Evolutionary conservation across 768 basidiomycete species (phyloP).

Genomic region (Galerina marginata): DNA sequence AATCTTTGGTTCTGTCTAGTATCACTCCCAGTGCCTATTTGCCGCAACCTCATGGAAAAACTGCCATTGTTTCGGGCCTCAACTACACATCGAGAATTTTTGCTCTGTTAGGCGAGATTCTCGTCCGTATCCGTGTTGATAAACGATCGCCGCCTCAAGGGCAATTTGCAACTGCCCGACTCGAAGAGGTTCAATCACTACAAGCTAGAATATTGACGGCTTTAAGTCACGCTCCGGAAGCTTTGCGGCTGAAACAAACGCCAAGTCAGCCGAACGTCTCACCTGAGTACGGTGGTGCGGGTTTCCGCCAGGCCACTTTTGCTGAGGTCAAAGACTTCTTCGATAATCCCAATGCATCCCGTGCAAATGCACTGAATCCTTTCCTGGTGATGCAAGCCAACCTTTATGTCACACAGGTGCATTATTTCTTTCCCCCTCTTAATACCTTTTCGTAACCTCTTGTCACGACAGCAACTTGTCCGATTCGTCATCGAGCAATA

Average conservation of each 20-base stretch:
- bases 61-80: conserved; percentile 83
- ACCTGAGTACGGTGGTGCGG: conserved; percentile 68
- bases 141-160: conserved; percentile 86
- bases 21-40: conserved; percentile 86
- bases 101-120: conserved; percentile 83
- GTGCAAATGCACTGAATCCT: conserved; percentile 85
- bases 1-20: conserved; percentile 41
- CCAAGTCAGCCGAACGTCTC: conserved; percentile 54
- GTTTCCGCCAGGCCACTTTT: conserved; percentile 83
- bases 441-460: background rate
- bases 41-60: conserved; percentile 87
- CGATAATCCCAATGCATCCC: conserved; percentile 86
- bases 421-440: conserved; percentile 16
- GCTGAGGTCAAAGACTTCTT: conserved; percentile 92
- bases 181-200: conserved; percentile 85
- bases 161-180: conserved; percentile 80
- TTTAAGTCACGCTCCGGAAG: conserved; percentile 77
- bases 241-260: conserved; percentile 68
- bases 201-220: conserved; percentile 78
- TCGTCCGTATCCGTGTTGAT: conserved; percentile 86
- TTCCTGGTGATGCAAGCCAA: conserved; percentile 94
- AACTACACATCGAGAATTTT: conserved; percentile 89
- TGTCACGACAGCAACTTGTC: conserved; percentile 75
- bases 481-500: conserved; percentile 94
- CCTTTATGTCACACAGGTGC: conserved; percentile 88